Conservation (phyloP, 2,329 filamentous ascomycete genomes). For the Monilinia vaccinii-corymbosi region DNA sequence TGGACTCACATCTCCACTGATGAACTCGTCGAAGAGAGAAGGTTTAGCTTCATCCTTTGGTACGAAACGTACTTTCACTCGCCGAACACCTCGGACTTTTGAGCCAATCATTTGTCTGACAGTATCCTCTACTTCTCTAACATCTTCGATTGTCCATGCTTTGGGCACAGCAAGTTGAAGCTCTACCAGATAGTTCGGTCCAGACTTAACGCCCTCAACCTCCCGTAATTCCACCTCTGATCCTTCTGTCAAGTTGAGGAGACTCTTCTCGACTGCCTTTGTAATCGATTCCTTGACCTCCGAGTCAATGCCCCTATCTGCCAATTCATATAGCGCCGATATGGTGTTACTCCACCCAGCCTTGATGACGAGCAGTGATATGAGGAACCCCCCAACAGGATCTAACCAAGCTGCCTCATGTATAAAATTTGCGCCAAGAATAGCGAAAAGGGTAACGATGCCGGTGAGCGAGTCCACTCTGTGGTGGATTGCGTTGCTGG, state of each 20-base stretch:
- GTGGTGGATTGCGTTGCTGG: conserved; percentile 94
- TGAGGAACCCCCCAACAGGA: conserved; percentile 83
- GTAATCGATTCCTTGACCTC: conserved; percentile 69
- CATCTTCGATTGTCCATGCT: conserved; percentile 64
- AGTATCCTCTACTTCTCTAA: conserved; percentile 60
- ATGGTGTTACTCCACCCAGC: conserved; percentile 82
- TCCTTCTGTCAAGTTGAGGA: conserved; percentile 45
- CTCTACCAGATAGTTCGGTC: conserved; percentile 92
- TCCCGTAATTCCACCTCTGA: conserved; percentile 62
- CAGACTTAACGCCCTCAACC: conserved; percentile 85
- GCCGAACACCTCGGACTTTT: conserved; percentile 74
- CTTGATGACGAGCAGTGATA: conserved; percentile 86
- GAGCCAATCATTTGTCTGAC: conserved; percentile 64
- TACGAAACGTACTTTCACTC: conserved; percentile 77
- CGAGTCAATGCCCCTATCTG: conserved; percentile 80
- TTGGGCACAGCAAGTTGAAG: conserved; percentile 74
- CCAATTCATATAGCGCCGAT: conserved; percentile 74
- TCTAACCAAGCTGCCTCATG: conserved; percentile 86
- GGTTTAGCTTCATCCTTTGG: conserved; percentile 50
- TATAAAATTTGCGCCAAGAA: conserved; percentile 81
- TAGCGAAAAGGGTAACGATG: conserved; percentile 82
- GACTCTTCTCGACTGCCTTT: conserved; percentile 51
- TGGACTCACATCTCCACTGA: conserved; percentile 52
- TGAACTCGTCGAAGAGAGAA: conserved; percentile 71
- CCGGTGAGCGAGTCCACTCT: conserved; percentile 92